Evolutionary conservation across 2,329 filamentous ascomycete genomes (phyloP).

Genomic region (Diplodia sapinea): DNA sequence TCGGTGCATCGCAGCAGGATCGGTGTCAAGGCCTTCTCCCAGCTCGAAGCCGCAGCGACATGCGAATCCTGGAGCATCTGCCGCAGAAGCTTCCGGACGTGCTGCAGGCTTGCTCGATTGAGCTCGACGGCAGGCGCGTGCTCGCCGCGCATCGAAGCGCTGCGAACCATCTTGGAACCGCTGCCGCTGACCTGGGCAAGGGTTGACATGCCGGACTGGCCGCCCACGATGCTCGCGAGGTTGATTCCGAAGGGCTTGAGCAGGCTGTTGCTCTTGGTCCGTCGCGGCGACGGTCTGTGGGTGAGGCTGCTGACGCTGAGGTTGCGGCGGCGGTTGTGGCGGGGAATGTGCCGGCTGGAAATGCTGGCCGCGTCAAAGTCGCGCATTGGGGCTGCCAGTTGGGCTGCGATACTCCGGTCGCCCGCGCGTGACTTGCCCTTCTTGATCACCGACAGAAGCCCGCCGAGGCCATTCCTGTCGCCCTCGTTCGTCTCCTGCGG

Average conservation of each 20-base stretch:
- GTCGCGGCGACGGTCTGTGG: constrained; percentile 75
- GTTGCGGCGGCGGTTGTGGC: constrained; percentile 75
- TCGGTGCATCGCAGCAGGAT: constrained; percentile 90
- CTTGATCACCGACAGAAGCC: constrained; percentile 73
- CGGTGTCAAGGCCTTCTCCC: constrained; percentile 89
- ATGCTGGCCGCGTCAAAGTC: constrained; percentile 71
- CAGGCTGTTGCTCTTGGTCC: constrained; percentile 60
- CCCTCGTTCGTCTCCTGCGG: constrained; percentile 69
- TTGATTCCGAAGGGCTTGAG: constrained; percentile 53
- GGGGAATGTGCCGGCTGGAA: constrained; percentile 64
- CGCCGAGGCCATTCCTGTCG: constrained; percentile 75
- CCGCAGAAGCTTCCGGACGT: constrained; percentile 82
- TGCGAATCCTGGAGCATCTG: constrained; percentile 81
- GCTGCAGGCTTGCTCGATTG: constrained; percentile 83
- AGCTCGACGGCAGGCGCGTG: constrained; percentile 80
- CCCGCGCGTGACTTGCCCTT: constrained; percentile 75
- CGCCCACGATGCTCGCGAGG: constrained; percentile 46
- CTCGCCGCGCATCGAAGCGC: constrained; percentile 79
- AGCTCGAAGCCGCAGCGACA: constrained; percentile 74
- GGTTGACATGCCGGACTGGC: constrained; percentile 29
- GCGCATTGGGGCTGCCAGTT: constrained; percentile 69
- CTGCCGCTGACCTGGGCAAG: constrained; percentile 32
- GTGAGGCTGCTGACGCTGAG: constrained; percentile 80
- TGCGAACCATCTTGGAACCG: constrained; percentile 62
- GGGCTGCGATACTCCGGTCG: constrained; percentile 75